These are phyloP conservation scores for Fusarium papillatum DNA, from an alignment of 2,329 filamentous ascomycete species.

Conservation along the genomic window DNA sequence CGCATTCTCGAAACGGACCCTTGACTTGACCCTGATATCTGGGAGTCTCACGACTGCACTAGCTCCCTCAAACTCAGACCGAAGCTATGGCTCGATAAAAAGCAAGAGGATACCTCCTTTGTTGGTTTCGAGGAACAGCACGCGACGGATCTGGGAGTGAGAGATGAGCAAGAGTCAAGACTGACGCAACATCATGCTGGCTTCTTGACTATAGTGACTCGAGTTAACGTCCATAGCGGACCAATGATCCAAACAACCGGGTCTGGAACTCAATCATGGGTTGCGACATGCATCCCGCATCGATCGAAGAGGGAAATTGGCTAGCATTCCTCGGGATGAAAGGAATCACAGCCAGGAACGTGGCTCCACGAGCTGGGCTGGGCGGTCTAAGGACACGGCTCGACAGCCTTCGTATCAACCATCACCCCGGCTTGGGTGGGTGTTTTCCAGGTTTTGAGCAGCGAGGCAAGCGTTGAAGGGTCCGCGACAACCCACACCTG, in stretches of 20 bases:
- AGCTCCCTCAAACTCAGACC: conserved; percentile 10
- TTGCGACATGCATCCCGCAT: conserved; percentile 25
- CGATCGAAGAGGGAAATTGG: conserved; percentile 34
- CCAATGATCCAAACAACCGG: conserved; percentile 33
- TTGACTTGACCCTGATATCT: conserved; percentile 23
- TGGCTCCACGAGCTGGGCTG: conserved; percentile 17
- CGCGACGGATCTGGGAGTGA: neutral
- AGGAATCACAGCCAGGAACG: conserved; percentile 34
- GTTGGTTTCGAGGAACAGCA: neutral
- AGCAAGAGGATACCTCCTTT: conserved; percentile 6
- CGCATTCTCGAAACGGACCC: conserved; percentile 16
- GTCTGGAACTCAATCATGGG: conserved; percentile 25
- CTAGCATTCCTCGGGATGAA: conserved; percentile 39
- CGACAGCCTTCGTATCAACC: conserved; percentile 10
- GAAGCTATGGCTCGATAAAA: conserved; percentile 18
- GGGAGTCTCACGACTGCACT: conserved; percentile 21
- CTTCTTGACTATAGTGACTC: neutral
- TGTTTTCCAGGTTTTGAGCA: conserved; percentile 3
- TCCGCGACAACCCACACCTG: conserved; percentile 19
- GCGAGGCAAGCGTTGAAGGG: conserved; percentile 17
- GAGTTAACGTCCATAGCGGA: conserved; percentile 5
- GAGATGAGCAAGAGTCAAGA: neutral
- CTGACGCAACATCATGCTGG: neutral
- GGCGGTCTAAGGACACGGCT: neutral
- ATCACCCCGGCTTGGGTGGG: conserved; percentile 10